phyloP scores from a whole-genome alignment of 345 rosid genomes.

The Eucalyptus camaldulensis region DNA sequence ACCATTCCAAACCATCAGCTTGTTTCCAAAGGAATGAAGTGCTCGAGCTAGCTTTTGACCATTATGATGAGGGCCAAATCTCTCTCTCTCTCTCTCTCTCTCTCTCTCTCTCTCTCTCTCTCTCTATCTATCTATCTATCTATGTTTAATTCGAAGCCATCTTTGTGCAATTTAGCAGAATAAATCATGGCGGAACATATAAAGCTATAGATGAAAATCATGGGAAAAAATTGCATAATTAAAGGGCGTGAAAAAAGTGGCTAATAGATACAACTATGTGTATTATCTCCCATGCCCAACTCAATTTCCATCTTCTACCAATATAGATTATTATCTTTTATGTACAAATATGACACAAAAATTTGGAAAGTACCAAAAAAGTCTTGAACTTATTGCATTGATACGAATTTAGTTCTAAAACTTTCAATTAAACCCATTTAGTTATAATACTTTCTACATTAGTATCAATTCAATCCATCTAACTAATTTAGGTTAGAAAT shows the following conservation, averaged over 20 bases:
- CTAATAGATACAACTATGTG: neutral
- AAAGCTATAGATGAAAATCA: neutral
- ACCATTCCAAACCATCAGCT: neutral
- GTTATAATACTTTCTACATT: too few species aligned
- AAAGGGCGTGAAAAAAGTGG: neutral
- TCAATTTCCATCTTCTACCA: neutral
- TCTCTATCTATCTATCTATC: neutral
- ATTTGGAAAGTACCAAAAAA: too few species aligned
- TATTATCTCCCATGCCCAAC: neutral
- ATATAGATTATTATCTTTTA: neutral
- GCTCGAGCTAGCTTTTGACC: neutral
- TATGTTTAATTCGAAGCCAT: neutral
- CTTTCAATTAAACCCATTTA: fast-evolving
- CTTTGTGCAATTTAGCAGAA: neutral
- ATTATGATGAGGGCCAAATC: neutral
- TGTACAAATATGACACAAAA: neutral
- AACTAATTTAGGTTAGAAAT: fast-evolving
- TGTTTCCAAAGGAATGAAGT: neutral
- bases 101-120: neutral
- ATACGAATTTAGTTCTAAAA: too few species aligned
- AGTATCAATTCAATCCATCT: fast-evolving
- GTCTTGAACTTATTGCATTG: too few species aligned
- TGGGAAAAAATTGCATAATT: neutral
- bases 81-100: neutral
- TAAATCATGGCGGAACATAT: neutral